Percentiles rank a stretch among this genome's conserved stretches.
These are phyloP conservation scores for Colletotrichum gigasporum DNA, from an alignment of 2,329 filamentous ascomycete species.

Conservation along the genomic window DNA sequence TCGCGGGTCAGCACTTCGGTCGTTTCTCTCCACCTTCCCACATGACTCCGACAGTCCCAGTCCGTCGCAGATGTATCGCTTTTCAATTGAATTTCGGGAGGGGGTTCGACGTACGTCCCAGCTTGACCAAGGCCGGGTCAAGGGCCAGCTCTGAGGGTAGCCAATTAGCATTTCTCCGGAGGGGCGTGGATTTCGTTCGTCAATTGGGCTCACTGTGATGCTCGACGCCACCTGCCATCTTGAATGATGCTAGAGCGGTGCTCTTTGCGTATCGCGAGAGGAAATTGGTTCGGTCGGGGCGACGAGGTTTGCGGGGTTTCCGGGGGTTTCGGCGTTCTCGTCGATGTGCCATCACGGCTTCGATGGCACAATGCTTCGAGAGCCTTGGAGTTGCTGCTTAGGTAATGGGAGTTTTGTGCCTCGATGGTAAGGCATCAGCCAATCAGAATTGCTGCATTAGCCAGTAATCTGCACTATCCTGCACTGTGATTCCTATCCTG, in stretches of 20 bases:
- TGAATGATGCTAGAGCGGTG: constrained; percentile 8
- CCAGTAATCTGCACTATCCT: accelerated
- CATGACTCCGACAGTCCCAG: background rate
- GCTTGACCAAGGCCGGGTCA: constrained; percentile 58
- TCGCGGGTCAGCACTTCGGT: constrained; percentile 33
- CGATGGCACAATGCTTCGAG: constrained; percentile 6
- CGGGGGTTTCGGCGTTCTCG: background rate
- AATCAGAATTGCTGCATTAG: background rate
- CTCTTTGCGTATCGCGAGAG: background rate
- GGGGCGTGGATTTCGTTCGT: background rate
- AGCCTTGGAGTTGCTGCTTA: constrained; percentile 21
- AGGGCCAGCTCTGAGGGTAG: constrained; percentile 49
- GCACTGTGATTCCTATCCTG: background rate
- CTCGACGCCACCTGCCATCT: constrained; percentile 33
- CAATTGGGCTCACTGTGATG: constrained; percentile 32
- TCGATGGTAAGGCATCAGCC: constrained; percentile 10
- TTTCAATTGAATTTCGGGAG: background rate
- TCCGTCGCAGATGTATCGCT: background rate
- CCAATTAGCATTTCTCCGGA: constrained; percentile 11
- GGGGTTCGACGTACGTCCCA: constrained; percentile 50
- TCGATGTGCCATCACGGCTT: constrained; percentile 4
- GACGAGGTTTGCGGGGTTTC: constrained; percentile 1
- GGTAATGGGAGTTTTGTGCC: background rate
- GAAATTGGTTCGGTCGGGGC: background rate
- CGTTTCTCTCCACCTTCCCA: background rate